Evolutionary conservation across 345 rosid species (phyloP), one percentile per base, ranked within the genome.

Genomic region (Lepidium didymum): DNA sequence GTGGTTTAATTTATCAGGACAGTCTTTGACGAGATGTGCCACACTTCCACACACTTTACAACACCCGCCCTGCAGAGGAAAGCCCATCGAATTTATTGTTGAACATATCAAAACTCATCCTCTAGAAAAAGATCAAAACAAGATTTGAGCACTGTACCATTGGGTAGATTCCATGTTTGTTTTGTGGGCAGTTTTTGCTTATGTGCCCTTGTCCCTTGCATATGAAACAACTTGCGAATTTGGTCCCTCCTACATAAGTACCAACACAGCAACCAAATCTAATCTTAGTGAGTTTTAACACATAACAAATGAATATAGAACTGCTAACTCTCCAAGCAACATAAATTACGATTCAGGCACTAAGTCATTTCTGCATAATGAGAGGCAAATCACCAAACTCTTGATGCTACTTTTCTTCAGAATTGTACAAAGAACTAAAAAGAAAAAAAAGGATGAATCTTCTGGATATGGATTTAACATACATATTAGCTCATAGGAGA

Each of bases 41-140:
- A 89, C 88, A 41, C 91, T 87, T 25, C 92, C 90, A n/a, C 99
- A 94, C 73, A 88, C 77, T 80, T 94, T 87, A 75, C 99, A 91
- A 79, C 82, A 79, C 56, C 97, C 99, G 18, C 99, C 99, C 99
- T 88, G 69, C 45, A 71, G 36, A 49, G 66, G 50, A 56, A 51
- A 21, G 6, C 27, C 37, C 51, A 38, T 13, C 33, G 38, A 52
- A 41, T 58, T 8, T 54, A 59, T 2, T 18, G 1, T 10, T 43
- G n/a, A 29, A 16, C 40, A 62, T 11, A 8, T 19, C 40, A 10
- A 18, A 55, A 47, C 25, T 18, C 40, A 42, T 8, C 38, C 18
- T 37, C 14, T 52, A 2, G 14, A 56, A 54, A 44, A 13, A 7
- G 29, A 10, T 14, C 29, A 43, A 66, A 56, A 54, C 3, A 36